Evolutionary conservation across 2,329 filamentous ascomycete species (phyloP).

Genomic region (Penicillium griseofulvum): DNA sequence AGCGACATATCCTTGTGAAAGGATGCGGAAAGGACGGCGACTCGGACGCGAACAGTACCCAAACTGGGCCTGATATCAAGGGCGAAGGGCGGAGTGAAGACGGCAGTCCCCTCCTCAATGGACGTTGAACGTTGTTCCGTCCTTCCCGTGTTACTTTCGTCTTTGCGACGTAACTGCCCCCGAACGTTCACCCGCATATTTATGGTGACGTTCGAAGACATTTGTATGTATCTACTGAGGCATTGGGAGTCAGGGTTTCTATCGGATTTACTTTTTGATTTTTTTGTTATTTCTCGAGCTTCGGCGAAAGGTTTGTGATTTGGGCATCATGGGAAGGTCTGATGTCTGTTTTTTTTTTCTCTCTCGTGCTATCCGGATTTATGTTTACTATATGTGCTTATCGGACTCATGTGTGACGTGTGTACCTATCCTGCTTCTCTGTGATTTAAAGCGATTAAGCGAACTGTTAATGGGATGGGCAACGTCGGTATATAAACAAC

Average conservation of each 20-base stretch:
- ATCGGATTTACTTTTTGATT: constrained; percentile 9
- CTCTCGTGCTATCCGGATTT: constrained; percentile 5
- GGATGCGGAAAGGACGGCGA: constrained; percentile 57
- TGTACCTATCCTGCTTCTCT: constrained; percentile 19
- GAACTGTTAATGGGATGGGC: constrained; percentile 18
- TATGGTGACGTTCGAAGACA: constrained; percentile 1
- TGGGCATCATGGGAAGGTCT: constrained; percentile 20
- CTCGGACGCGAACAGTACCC: constrained; percentile 20
- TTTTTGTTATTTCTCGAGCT: constrained; percentile 7
- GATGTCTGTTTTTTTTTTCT: constrained; percentile 7
- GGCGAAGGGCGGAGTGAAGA: constrained; percentile 23
- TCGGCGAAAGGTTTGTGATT: constrained; percentile 18
- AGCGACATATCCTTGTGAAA: constrained; percentile 68
- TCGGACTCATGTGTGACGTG: constrained; percentile 28
- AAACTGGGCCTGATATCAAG: constrained; percentile 13
- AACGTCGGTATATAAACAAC: constrained; percentile 22
- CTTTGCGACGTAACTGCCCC: not conserved
- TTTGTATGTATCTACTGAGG: constrained; percentile 15
- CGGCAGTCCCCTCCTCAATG: constrained; percentile 21
- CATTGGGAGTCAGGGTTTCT: constrained; percentile 16
- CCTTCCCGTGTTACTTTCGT: constrained; percentile 10
- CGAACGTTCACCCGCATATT: constrained; percentile 13
- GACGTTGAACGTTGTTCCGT: constrained; percentile 7
- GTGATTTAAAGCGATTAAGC: constrained; percentile 23
- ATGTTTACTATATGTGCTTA: constrained; percentile 15